phyloP scores from a whole-genome alignment of 116 monocot genomes.

The Posidonia oceanica region DNA sequence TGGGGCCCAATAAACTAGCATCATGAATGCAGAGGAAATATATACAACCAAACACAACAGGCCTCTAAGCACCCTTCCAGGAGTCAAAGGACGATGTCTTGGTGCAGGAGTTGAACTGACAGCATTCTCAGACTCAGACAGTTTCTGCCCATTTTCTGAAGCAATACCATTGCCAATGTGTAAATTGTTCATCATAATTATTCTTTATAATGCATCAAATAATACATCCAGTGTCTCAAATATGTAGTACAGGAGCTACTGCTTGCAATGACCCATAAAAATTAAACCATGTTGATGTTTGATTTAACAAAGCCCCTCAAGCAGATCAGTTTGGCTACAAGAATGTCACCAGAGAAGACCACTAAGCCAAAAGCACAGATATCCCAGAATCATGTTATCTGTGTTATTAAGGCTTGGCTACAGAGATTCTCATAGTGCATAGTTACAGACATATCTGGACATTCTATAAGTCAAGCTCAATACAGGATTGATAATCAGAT shows the following conservation, averaged over 20 bases:
- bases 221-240: too few species aligned
- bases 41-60: constrained; percentile 45
- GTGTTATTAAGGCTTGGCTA: too few species aligned
- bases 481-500: too few species aligned
- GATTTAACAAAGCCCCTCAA: not conserved
- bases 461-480: not conserved
- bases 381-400: not conserved
- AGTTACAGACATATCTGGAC: too few species aligned
- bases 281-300: not conserved
- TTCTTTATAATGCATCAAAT: not conserved
- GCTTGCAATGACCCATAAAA: not conserved
- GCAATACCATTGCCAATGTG: not conserved
- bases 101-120: not conserved
- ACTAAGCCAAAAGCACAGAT: not conserved
- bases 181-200: not conserved
- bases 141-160: constrained; percentile 1
- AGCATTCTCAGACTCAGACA: too few species aligned
- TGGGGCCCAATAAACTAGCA: constrained; percentile 68
- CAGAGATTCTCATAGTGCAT: too few species aligned
- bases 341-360: not conserved
- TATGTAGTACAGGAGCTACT: not conserved
- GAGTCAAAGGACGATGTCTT: constrained; percentile 26
- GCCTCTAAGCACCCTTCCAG: constrained; percentile 49
- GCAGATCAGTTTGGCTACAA: not conserved
- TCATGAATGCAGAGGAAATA: constrained; percentile 63